phyloP scores from a whole-genome alignment of 1,139 yeast genomes.

The Yamadazyma conglobata region DNA sequence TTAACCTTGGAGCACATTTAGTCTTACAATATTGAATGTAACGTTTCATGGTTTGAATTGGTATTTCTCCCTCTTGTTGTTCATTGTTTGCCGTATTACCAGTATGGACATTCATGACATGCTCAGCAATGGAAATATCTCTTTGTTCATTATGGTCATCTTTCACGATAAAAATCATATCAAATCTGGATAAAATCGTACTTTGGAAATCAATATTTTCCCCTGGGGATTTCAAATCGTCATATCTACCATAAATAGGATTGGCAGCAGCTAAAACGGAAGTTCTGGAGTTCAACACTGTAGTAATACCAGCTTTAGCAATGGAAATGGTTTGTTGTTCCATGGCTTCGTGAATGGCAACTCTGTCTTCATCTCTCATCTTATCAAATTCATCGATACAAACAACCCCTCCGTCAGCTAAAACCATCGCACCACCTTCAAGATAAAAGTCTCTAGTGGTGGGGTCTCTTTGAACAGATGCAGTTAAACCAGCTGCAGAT shows the following conservation, averaged over 20 bases:
- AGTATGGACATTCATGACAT: slow-evolving; percentile 92
- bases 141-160: slow-evolving; percentile 88
- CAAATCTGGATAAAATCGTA: slow-evolving; percentile 93
- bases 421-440: slow-evolving; percentile 99
- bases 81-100: slow-evolving; percentile 51
- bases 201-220: slow-evolving; percentile 98
- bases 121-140: slow-evolving; percentile 88
- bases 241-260: slow-evolving; percentile 95
- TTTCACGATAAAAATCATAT: slow-evolving; percentile 95
- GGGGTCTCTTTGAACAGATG: slow-evolving; percentile 92
- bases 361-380: slow-evolving; percentile 98
- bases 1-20: slow-evolving; percentile 88
- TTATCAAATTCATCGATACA: slow-evolving; percentile 99
- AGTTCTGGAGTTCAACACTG: slow-evolving; percentile 91
- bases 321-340: slow-evolving; percentile 99
- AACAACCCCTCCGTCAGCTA: slow-evolving; percentile 98
- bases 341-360: slow-evolving; percentile 99
- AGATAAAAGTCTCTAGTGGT: slow-evolving; percentile 85
- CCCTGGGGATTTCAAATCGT: slow-evolving; percentile 94
- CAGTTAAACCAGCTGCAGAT: slow-evolving; percentile 98
- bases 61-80: slow-evolving; percentile 79
- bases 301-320: slow-evolving; percentile 98
- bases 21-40: slow-evolving; percentile 87
- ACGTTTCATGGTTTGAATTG: slow-evolving; percentile 86
- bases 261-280: slow-evolving; percentile 97